These are phyloP conservation scores for Ceratocystis cacaofunesta DNA, from an alignment of 2,329 filamentous ascomycete genomes.

Conservation along the genomic window DNA sequence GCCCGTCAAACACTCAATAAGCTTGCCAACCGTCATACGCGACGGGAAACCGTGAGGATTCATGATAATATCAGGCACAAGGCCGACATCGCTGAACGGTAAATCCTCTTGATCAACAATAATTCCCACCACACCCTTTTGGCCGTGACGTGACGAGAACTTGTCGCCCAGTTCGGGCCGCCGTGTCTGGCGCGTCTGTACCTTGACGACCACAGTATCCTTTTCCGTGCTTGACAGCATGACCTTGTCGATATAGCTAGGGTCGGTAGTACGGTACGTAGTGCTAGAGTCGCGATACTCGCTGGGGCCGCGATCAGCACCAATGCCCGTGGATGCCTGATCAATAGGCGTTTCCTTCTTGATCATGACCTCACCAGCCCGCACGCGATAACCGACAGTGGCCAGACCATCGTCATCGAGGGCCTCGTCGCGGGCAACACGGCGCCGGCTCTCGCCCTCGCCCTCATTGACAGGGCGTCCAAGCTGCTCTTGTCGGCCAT, in stretches of 20 bases:
- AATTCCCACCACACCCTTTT: constrained; percentile 94
- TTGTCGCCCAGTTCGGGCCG: constrained; percentile 94
- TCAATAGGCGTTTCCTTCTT: constrained; percentile 80
- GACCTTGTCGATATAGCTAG: constrained; percentile 87
- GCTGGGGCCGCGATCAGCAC: constrained; percentile 47
- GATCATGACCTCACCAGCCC: constrained; percentile 70
- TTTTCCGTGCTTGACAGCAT: constrained; percentile 82
- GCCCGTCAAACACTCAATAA: constrained; percentile 85
- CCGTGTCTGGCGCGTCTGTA: constrained; percentile 90
- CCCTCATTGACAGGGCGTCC: constrained; percentile 40
- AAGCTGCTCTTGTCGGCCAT: constrained; percentile 55
- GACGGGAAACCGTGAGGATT: constrained; percentile 99
- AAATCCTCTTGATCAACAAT: constrained; percentile 95
- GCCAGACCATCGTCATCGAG: constrained; percentile 81
- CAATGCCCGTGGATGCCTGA: constrained; percentile 56
- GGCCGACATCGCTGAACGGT: constrained; percentile 81
- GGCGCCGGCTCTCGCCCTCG: constrained; percentile 45
- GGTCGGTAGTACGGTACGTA: constrained; percentile 71
- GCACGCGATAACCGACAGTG: constrained; percentile 66
- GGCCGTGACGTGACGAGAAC: constrained; percentile 94
- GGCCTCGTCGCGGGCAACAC: constrained; percentile 53
- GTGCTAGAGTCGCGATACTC: constrained; percentile 53
- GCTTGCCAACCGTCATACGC: constrained; percentile 97
- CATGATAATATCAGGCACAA: constrained; percentile 99
- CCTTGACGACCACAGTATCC: constrained; percentile 77